phyloP scores from a whole-genome alignment of 106 monocot species.

The Dioscorea alata region DNA sequence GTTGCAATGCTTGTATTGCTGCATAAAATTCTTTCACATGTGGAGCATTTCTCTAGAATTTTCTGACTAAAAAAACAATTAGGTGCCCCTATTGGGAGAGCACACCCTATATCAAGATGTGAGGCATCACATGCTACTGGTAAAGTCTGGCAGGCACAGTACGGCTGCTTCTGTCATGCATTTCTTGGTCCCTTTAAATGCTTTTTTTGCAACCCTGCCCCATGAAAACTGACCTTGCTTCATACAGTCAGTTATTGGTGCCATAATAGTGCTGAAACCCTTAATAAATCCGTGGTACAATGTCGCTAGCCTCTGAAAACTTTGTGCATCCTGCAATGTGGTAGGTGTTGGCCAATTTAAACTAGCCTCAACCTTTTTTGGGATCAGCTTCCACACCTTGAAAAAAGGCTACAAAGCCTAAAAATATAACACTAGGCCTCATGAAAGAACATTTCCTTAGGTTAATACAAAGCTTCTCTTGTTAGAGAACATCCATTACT shows the following conservation, averaged over 20 bases:
- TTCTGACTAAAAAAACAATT: background rate
- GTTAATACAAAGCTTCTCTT: background rate
- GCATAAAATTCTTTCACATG: background rate
- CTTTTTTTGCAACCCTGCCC: background rate
- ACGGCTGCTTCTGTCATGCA: background rate
- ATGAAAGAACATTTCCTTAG: background rate
- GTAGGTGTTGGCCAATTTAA: background rate
- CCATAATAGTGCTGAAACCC: background rate
- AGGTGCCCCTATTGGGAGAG: background rate
- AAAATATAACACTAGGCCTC: background rate
- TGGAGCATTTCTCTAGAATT: background rate
- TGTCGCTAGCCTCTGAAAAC: background rate
- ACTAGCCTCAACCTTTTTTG: background rate
- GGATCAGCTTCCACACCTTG: background rate
- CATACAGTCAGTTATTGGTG: background rate
- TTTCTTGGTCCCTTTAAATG: background rate
- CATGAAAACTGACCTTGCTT: background rate
- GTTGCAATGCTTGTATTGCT: background rate
- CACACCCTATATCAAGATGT: background rate
- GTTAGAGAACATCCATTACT: background rate
- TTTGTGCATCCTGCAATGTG: background rate
- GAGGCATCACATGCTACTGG: background rate
- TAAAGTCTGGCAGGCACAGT: background rate
- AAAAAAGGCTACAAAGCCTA: background rate
- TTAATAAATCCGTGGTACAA: background rate